Base-by-base conservation (phyloP, 2,329 filamentous ascomycete genomes). In the Colletotrichum destructivum region DNA sequence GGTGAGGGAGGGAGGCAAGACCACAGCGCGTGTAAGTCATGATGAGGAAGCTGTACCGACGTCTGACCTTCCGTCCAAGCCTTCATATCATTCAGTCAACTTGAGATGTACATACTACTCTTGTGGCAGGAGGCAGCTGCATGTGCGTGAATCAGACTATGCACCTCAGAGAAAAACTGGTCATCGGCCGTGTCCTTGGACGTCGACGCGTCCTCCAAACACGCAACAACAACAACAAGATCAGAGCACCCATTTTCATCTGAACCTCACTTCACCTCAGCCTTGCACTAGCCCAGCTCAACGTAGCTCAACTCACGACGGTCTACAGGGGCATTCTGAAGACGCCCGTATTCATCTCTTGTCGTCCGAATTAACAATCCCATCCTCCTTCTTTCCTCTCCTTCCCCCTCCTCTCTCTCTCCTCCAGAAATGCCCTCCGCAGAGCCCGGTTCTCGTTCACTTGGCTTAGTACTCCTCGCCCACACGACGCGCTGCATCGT, bases 211-310 rank as follows among this genome's bases (percentile, higher is more conserved):
- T 38, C 15, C 47, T 44, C 64, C 66, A 69, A 47, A 54, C 55
- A 44, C 44, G 47, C 55, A 65, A 38, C 49, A 56, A 62, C 51
- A 61, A 51, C 51, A 56, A 61, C 46, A 59, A 52, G 52, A 69
- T 63, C 69, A 59, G 65, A 63, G 57, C 65, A 59, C 65, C 61
- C 9, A 31, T 60, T 65, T 71, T 69, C 68, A 71, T 71, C 68
- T 49, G 68, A 71, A 71, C 47, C 63, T 52, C 51, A 35, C 35
- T 38, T 63, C 12, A 38, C 35, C 35, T 38, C 9, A 38, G 35
- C 35, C 1, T 38, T 38, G 35, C 35, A 38, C 35, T n/a, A 21
- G 16, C 49, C n/a, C 61, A 63, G 46, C 49, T 35, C 7, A 23
- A 16, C 23, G 16, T 3, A 13, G 60, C 60, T 62, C 46, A 26